These are phyloP conservation scores for Acanthamoeba royreba DNA, from an alignment of 208 protist genomes.

Conservation along the genomic window DNA sequence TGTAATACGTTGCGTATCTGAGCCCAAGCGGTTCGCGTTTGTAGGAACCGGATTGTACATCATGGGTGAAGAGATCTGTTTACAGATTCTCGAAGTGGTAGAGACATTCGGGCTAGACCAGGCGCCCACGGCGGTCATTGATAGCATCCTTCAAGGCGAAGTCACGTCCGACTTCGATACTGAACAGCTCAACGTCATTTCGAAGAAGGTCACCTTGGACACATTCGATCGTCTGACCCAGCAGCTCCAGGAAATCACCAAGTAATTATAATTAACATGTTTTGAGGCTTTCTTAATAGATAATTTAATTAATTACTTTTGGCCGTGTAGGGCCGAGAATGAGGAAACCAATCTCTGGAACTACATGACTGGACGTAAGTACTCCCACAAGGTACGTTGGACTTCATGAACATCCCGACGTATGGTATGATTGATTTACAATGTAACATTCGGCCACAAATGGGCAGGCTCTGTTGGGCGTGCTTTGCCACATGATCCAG, in stretches of 20 bases:
- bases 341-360: background rate
- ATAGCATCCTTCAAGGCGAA: background rate
- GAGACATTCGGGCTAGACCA: background rate
- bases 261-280: background rate
- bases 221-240: background rate
- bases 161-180: background rate
- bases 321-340: background rate
- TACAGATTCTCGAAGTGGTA: background rate
- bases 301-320: background rate
- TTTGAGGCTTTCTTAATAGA: background rate
- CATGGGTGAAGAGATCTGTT: background rate
- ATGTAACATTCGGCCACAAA: no score
- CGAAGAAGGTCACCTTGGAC: background rate
- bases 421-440: no score
- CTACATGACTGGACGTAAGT: background rate
- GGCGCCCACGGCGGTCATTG: background rate
- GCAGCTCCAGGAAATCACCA: background rate
- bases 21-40: no score
- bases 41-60: no score
- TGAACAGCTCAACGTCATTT: slow-evolving; percentile 11
- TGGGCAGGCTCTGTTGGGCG: background rate
- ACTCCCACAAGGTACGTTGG: background rate
- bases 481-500: slow-evolving; percentile 26
- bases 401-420: no score
- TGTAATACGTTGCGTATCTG: no score